Percentiles rank a stretch among this genome's conserved stretches.
These are phyloP conservation scores for Fusarium foetens DNA, from an alignment of 2,329 filamentous ascomycete genomes.

Conservation along the genomic window DNA sequence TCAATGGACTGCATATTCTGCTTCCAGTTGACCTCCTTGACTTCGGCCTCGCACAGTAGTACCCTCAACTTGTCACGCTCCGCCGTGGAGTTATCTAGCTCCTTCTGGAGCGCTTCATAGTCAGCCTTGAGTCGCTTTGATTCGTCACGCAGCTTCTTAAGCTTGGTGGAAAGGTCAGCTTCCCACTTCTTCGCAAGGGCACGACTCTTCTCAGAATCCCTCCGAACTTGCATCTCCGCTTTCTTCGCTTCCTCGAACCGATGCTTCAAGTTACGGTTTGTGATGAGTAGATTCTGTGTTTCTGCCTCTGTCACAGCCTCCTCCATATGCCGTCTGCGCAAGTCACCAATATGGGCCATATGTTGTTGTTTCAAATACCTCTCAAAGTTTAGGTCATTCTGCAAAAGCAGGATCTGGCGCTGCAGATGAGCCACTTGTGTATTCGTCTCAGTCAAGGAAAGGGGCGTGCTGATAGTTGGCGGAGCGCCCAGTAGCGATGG, in stretches of 20 bases:
- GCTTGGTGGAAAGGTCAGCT: slow-evolving; percentile 72
- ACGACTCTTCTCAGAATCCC: slow-evolving; percentile 77
- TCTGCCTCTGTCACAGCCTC: slow-evolving; percentile 84
- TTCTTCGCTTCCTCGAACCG: slow-evolving; percentile 79
- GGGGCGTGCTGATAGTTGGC: slow-evolving; percentile 42
- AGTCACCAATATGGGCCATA: slow-evolving; percentile 80
- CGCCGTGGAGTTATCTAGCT: slow-evolving; percentile 65
- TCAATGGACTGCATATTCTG: slow-evolving; percentile 73
- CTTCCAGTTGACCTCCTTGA: slow-evolving; percentile 70
- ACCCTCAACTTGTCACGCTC: slow-evolving; percentile 73
- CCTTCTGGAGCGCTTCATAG: slow-evolving; percentile 64
- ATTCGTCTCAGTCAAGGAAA: slow-evolving; percentile 48
- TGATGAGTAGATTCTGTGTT: slow-evolving; percentile 82
- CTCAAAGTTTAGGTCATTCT: slow-evolving; percentile 86
- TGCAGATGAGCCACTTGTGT: slow-evolving; percentile 68
- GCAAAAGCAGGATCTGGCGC: slow-evolving; percentile 77
- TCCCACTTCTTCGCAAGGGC: slow-evolving; percentile 83
- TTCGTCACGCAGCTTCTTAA: slow-evolving; percentile 74
- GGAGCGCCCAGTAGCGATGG: slow-evolving; percentile 45
- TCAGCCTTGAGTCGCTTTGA: slow-evolving; percentile 72
- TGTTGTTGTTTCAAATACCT: slow-evolving; percentile 86
- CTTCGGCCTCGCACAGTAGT: slow-evolving; percentile 75
- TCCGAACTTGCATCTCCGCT: slow-evolving; percentile 74
- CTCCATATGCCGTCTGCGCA: slow-evolving; percentile 78
- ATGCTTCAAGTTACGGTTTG: slow-evolving; percentile 77